A percentile compares a stretch with the other conserved stretches of the same genome.
Conservation (phyloP, 2,329 filamentous ascomycete genomes). For the Bipolaris gigantea region DNA sequence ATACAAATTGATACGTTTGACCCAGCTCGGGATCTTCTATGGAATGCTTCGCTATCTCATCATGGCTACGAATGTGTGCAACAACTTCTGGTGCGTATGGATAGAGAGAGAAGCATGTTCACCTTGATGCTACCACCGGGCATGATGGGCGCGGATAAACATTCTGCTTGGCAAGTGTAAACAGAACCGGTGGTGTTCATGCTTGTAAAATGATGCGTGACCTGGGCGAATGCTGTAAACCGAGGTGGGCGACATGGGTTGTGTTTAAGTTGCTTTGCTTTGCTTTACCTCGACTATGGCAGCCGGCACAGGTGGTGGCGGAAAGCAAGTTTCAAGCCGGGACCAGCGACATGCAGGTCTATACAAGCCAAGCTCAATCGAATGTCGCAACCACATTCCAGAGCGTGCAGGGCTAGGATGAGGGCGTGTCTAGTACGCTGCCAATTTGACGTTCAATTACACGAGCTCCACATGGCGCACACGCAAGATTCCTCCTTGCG, state of each 20-base stretch:
- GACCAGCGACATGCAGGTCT: background rate
- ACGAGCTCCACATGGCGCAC: slow-evolving; percentile 6
- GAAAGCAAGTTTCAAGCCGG: background rate
- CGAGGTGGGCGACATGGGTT: background rate
- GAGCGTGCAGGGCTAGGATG: background rate
- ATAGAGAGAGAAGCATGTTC: no score
- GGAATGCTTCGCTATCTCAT: background rate
- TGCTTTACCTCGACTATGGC: background rate
- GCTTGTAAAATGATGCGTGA: background rate
- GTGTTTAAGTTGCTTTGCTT: background rate
- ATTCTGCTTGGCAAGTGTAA: background rate
- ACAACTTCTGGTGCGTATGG: no score
- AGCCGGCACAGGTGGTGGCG: background rate
- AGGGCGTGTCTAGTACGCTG: background rate
- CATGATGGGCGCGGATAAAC: background rate
- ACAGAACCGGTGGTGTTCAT: background rate
- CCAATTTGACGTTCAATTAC: slow-evolving; percentile 1
- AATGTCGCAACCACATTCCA: background rate
- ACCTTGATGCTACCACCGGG: no score
- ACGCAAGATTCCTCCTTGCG: slow-evolving; percentile 11
- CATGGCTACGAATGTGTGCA: background rate
- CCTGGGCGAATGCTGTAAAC: background rate
- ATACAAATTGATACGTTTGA: slow-evolving; percentile 5
- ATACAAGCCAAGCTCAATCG: background rate
- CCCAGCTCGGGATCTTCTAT: background rate